A percentile compares a stretch with the other conserved stretches of the same genome.
phyloP scores from a whole-genome alignment of 495 filamentous ascomycete genomes.

The Bombardia bombarda region DNA sequence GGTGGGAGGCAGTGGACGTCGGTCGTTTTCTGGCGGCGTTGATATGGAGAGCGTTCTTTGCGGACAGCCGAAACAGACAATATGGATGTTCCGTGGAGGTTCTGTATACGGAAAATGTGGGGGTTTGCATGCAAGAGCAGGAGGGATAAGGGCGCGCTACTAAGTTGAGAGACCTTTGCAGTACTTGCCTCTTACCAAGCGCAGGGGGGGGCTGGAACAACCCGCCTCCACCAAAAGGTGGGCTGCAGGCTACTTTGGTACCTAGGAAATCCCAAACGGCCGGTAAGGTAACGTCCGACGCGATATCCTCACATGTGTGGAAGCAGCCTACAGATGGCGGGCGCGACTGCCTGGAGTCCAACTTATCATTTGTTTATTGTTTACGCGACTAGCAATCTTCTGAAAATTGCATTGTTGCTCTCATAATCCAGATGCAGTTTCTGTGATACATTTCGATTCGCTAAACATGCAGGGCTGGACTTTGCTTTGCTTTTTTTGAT shows the following conservation, averaged over 20 bases:
- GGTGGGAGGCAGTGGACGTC: too few relatives aligned
- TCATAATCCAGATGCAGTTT: too few relatives aligned
- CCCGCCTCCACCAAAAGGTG: conserved; percentile 8
- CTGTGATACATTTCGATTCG: too few relatives aligned
- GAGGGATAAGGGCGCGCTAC: background rate
- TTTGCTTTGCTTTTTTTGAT: background rate
- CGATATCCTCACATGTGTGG: conserved; percentile 1
- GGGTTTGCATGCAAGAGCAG: background rate
- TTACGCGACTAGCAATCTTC: background rate
- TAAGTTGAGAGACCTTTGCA: conserved; percentile 1
- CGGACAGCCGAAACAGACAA: background rate
- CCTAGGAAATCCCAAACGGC: conserved; percentile 18
- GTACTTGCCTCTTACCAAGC: conserved; percentile 1
- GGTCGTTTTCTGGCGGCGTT: background rate
- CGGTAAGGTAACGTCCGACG: conserved; percentile 11
- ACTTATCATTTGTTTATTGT: background rate
- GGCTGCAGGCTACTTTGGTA: conserved; percentile 12
- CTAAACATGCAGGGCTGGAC: background rate
- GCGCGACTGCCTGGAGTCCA: background rate
- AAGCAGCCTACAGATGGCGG: background rate
- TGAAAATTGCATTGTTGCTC: too few relatives aligned
- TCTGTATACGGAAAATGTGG: conserved; percentile 1
- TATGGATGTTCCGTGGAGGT: conserved; percentile 2
- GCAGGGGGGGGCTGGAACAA: conserved; percentile 15
- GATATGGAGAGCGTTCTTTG: too few relatives aligned